These are phyloP conservation scores for Closterium sp. DNA, from an alignment of 139 green algal species.

Conservation along the genomic window DNA sequence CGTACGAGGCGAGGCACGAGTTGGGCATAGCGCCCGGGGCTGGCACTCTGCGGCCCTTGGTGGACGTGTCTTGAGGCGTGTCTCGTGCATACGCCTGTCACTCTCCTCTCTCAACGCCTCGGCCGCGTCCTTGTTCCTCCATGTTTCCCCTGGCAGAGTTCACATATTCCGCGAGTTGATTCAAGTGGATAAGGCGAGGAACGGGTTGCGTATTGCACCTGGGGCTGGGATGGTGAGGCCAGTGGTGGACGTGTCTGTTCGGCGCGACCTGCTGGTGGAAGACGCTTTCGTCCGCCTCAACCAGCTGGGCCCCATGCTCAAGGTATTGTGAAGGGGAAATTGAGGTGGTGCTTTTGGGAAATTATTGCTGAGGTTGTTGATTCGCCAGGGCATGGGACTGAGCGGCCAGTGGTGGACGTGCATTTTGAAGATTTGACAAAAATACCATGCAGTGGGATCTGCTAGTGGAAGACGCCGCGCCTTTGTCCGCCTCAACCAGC, in stretches of 20 bases:
- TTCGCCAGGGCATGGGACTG: background rate
- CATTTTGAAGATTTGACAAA: too few relatives aligned
- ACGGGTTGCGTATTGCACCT: background rate
- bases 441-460: background rate
- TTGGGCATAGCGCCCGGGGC: too few relatives aligned
- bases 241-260: background rate
- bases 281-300: constrained; percentile 68
- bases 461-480: constrained; percentile 67
- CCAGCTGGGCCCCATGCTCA: background rate
- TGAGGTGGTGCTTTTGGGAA: too few relatives aligned
- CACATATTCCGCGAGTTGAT: constrained; percentile 6
- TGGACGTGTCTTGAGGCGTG: too few relatives aligned
- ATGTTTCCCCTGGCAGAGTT: background rate
- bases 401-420: background rate
- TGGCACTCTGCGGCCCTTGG: too few relatives aligned
- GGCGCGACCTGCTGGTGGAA: constrained; percentile 49
- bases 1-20: too few relatives aligned
- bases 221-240: background rate
- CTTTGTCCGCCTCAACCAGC: constrained; percentile 59
- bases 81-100: too few relatives aligned
- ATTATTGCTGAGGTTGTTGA: background rate
- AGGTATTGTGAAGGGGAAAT: constrained; percentile 23
- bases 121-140: too few relatives aligned
- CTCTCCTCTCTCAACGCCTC: too few relatives aligned
- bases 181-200: background rate